phyloP scores from a whole-genome alignment of 495 filamentous ascomycete species.

The Xylaria venustula region DNA sequence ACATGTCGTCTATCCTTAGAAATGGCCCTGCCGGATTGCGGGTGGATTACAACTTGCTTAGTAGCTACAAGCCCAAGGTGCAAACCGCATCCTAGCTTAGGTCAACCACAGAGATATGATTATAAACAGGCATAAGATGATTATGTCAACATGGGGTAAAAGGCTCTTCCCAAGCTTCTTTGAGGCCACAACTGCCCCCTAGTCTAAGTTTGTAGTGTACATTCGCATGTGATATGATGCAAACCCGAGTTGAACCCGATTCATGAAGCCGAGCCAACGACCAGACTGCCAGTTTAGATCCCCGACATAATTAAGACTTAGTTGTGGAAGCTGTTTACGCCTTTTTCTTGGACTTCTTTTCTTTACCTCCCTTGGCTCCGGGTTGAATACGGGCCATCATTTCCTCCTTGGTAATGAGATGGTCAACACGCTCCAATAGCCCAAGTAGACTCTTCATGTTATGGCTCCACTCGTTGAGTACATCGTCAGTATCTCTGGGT shows the following conservation, averaged over 20 bases:
- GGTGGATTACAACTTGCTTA: not conserved
- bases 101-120: not conserved
- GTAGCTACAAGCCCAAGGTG: not conserved
- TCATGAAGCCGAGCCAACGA: slow-evolving; percentile 15
- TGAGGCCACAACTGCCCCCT: slow-evolving; percentile 18
- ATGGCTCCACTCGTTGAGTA: slow-evolving; percentile 96
- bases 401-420: slow-evolving; percentile 99
- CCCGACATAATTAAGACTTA: slow-evolving; percentile 12
- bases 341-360: slow-evolving; percentile 36
- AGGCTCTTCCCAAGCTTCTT: slow-evolving; percentile 18
- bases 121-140: slow-evolving; percentile 11
- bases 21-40: not conserved
- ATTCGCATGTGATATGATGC: slow-evolving; percentile 28
- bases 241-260: slow-evolving; percentile 18
- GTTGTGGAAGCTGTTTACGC: slow-evolving; percentile 14
- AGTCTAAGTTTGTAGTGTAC: slow-evolving; percentile 28
- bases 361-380: slow-evolving; percentile 38
- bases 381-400: slow-evolving; percentile 98
- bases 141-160: slow-evolving; percentile 13
- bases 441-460: slow-evolving; percentile 98
- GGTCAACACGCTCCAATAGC: slow-evolving; percentile 89
- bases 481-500: slow-evolving; percentile 91
- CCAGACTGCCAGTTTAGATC: slow-evolving; percentile 15
- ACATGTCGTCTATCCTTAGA: not conserved
- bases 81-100: not conserved